Evolutionary conservation across 352 stramenopile species (phyloP).

Genomic region (Pythium folliculosum): DNA sequence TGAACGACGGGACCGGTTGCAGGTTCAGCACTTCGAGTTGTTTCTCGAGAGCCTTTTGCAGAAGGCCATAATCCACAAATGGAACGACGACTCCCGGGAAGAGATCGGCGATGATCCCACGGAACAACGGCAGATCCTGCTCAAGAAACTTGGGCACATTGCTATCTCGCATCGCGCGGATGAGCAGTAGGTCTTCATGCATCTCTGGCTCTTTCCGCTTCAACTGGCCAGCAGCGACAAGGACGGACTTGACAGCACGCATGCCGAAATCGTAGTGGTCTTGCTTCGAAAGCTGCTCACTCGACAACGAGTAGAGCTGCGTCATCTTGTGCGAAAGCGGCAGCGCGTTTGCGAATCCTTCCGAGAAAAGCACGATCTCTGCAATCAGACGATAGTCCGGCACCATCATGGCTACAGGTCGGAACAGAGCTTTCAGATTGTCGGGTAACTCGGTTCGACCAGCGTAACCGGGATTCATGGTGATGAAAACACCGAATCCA

Average conservation of each 20-base stretch:
- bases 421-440: slow-evolving; percentile 85
- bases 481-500: slow-evolving; percentile 90
- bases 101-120: slow-evolving; percentile 94
- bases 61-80: slow-evolving; percentile 48
- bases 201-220: slow-evolving; percentile 93
- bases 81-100: slow-evolving; percentile 93
- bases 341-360: slow-evolving; percentile 72
- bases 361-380: slow-evolving; percentile 92
- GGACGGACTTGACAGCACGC: slow-evolving; percentile 89
- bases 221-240: slow-evolving; percentile 84
- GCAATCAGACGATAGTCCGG: slow-evolving; percentile 89
- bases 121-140: slow-evolving; percentile 95
- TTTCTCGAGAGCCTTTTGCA: slow-evolving; percentile 88
- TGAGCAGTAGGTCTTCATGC: slow-evolving; percentile 91
- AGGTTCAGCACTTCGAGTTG: slow-evolving; percentile 68
- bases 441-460: slow-evolving; percentile 87
- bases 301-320: slow-evolving; percentile 88
- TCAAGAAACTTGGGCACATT: slow-evolving; percentile 96
- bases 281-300: slow-evolving; percentile 94
- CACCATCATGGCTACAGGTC: slow-evolving; percentile 91
- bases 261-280: slow-evolving; percentile 93
- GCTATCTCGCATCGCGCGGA: slow-evolving; percentile 94
- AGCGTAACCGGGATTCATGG: slow-evolving; percentile 90
- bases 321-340: slow-evolving; percentile 86
- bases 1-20: slow-evolving; percentile 89